phyloP scores from a whole-genome alignment of 1,139 yeast species.

The Nakaseomyces nivariensis region DNA sequence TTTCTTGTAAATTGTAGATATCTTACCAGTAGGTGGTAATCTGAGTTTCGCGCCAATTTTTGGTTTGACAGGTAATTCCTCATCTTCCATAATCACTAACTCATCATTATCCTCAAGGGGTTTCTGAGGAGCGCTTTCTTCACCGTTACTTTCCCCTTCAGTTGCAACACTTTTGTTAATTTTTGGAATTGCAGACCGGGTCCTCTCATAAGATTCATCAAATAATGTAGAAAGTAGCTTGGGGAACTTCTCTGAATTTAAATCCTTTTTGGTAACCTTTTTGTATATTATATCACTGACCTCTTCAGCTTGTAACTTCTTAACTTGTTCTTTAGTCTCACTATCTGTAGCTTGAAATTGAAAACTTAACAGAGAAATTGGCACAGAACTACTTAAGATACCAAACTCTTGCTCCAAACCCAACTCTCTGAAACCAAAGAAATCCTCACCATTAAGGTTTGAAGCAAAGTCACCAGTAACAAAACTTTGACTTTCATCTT shows the following conservation, averaged over 20 bases:
- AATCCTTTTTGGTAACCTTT: constrained; percentile 41
- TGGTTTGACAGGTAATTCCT: constrained; percentile 53
- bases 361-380: constrained; percentile 59
- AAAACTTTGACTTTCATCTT: constrained; percentile 87
- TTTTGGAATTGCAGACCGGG: constrained; percentile 37
- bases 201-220: constrained; percentile 40
- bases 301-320: constrained; percentile 52
- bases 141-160: not conserved
- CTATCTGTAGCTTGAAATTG: constrained; percentile 67
- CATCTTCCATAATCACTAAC: constrained; percentile 57
- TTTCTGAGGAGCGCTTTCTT: constrained; percentile 29
- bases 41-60: constrained; percentile 75
- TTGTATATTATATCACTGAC: constrained; percentile 43
- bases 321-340: constrained; percentile 35
- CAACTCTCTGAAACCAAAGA: constrained; percentile 89
- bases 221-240: constrained; percentile 45
- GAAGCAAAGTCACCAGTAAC: constrained; percentile 89
- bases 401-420: constrained; percentile 92
- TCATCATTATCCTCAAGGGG: constrained; percentile 23
- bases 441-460: constrained; percentile 82
- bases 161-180: constrained; percentile 36
- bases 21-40: constrained; percentile 90
- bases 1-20: constrained; percentile 54
- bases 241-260: constrained; percentile 45
- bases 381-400: constrained; percentile 76